A percentile compares a stretch with the other conserved stretches of the same genome.
Evolutionary conservation across 441 rosid species (phyloP).

Genomic region (Mallotus repandus): DNA sequence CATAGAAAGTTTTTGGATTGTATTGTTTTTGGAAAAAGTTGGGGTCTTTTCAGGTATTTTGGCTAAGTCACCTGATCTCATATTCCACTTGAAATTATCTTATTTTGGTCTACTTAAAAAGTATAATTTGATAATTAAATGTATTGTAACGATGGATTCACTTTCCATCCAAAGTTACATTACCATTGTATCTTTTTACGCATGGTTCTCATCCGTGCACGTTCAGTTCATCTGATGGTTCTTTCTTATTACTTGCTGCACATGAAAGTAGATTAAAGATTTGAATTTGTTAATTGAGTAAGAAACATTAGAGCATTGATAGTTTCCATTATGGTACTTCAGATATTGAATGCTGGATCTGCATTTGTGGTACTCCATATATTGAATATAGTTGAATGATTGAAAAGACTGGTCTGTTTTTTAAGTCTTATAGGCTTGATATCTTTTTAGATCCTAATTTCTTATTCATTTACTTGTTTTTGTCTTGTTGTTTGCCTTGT

Average conservation of each 20-base stretch:
- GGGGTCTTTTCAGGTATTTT: neutral
- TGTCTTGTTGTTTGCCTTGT: neutral
- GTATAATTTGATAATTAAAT: too few relatives aligned
- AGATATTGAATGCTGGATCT: conserved; percentile 1
- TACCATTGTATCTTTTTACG: neutral
- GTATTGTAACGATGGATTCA: neutral
- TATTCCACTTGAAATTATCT: neutral
- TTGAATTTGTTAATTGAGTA: neutral
- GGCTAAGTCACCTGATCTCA: neutral
- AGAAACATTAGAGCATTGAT: neutral
- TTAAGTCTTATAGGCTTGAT: too few relatives aligned
- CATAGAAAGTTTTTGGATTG: neutral
- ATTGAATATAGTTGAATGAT: neutral
- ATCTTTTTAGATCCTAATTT: neutral
- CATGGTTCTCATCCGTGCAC: neutral
- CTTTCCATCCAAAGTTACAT: neutral
- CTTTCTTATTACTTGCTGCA: neutral
- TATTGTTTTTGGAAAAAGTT: neutral
- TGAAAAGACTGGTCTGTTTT: neutral
- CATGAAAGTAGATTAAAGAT: too few relatives aligned
- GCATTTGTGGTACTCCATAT: neutral
- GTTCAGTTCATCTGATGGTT: neutral
- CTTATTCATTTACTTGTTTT: neutral
- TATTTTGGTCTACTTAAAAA: neutral
- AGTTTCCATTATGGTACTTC: neutral